Evolutionary conservation across 164 flowering plant species (phyloP), one percentile per base, ranked within the genome.

Genomic region (Hamamelis virginiana): DNA sequence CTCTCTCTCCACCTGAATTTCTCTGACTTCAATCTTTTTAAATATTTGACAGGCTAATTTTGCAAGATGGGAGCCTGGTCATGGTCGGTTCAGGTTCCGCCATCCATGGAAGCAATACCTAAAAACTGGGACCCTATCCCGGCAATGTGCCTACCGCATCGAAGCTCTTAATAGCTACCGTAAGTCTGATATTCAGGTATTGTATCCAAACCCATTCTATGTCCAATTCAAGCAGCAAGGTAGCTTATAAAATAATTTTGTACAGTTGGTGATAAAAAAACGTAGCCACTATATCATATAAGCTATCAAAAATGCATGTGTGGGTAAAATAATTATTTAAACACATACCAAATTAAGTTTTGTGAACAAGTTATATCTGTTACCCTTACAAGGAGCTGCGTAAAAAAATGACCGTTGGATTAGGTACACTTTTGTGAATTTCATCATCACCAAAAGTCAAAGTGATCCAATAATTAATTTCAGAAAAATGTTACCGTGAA

Each of bases 31-130:
- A 21, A 22, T 21, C n/a, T 25, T 62, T 15, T 55, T 5, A 8
- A 65, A 28, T 71, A 16, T 59, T 59, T 23, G 15, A 69, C 70
- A 83, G 86, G 83, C 84, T 5, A 79, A 83, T 76, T 77, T 83
- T 55, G 86, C 84, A 12, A 69, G 74, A 62, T 83, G 84, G 86
- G 86, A 83, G 41, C 86, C 86, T 8, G 67, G 76, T 16, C 86
- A 83, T 66, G 83, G 86, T 0, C 26, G 50, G 45, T 83, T 83
- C 73, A 33, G 21, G 53, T 81, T 70, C 52, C 59, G 75, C 1
- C 86, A 83, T 71, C 86, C 86, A 28, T 83, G 86, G 86, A 69
- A 77, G 19, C 80, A 79, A 27, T 83, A 83, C 64, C 69, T 81
- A 1, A 62, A 73, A 63, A 52, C 81, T 19, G 84, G 78, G 48